phyloP scores from a whole-genome alignment of 2,329 filamentous ascomycete species.

The Fusarium coicis region DNA sequence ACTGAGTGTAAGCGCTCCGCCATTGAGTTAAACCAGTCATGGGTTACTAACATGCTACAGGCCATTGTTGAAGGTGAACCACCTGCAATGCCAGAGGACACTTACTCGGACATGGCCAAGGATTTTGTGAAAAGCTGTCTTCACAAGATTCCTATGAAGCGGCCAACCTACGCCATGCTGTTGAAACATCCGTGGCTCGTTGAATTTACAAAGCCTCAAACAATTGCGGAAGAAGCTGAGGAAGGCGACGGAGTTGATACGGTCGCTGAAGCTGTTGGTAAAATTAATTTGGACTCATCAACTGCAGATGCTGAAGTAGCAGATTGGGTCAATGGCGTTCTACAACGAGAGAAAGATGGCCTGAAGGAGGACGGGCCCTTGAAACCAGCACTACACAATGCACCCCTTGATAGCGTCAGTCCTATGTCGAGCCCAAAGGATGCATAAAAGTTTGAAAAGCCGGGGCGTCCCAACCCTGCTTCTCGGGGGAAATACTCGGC shows the following conservation, averaged over 20 bases:
- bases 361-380: constrained; percentile 57
- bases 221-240: constrained; percentile 76
- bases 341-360: constrained; percentile 69
- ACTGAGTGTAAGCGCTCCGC: constrained; percentile 78
- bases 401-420: constrained; percentile 80
- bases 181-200: constrained; percentile 90
- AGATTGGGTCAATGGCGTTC: constrained; percentile 79
- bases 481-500: background rate
- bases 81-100: constrained; percentile 81
- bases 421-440: constrained; percentile 56
- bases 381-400: constrained; percentile 88
- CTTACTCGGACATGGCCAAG: constrained; percentile 81
- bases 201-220: constrained; percentile 78
- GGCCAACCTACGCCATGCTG: constrained; percentile 94
- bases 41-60: constrained; percentile 59
- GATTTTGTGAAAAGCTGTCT: constrained; percentile 91
- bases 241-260: constrained; percentile 63
- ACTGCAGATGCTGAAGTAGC: constrained; percentile 83
- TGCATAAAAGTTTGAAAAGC: constrained; percentile 17
- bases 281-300: constrained; percentile 54
- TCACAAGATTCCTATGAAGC: constrained; percentile 89
- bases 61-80: constrained; percentile 98
- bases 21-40: background rate
- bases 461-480: background rate
- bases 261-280: constrained; percentile 56